Evolutionary conservation across 2,329 filamentous ascomycete species (phyloP).

Genomic region (Periglandula ipomoeae): DNA sequence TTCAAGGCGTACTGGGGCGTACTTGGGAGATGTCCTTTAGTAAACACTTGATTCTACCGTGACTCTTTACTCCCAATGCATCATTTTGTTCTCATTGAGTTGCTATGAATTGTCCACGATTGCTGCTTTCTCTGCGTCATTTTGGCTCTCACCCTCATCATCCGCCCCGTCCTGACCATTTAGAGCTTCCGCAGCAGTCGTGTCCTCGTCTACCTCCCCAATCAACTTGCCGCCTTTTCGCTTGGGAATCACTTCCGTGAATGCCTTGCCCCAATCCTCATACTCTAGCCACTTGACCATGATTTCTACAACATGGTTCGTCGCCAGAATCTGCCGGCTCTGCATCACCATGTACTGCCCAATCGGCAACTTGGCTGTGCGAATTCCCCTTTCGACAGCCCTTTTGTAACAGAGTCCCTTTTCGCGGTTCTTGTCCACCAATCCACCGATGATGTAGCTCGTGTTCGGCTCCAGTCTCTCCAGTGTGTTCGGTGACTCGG

Average conservation of each 20-base stretch:
- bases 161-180: constrained; percentile 7
- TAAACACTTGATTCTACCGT: too few relatives aligned
- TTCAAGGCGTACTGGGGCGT: not conserved
- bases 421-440: constrained; percentile 94
- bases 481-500: constrained; percentile 81
- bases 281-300: constrained; percentile 89
- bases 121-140: not conserved
- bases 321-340: constrained; percentile 76
- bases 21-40: not conserved
- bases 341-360: constrained; percentile 92
- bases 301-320: constrained; percentile 94
- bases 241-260: constrained; percentile 80
- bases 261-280: constrained; percentile 86
- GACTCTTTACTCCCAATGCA: too few relatives aligned
- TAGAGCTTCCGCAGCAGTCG: constrained; percentile 7
- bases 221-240: constrained; percentile 73
- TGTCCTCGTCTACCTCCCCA: constrained; percentile 17
- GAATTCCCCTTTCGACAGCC: constrained; percentile 65
- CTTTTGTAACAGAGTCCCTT: constrained; percentile 88
- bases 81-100: not conserved
- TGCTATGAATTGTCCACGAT: not conserved
- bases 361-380: constrained; percentile 86
- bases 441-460: constrained; percentile 85
- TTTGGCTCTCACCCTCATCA: constrained; percentile 2
- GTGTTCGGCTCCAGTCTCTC: constrained; percentile 77